These are phyloP conservation scores for Phlyctochytrium bullatum DNA, from an alignment of 192 early-diverging fungal species.

Conservation along the genomic window DNA sequence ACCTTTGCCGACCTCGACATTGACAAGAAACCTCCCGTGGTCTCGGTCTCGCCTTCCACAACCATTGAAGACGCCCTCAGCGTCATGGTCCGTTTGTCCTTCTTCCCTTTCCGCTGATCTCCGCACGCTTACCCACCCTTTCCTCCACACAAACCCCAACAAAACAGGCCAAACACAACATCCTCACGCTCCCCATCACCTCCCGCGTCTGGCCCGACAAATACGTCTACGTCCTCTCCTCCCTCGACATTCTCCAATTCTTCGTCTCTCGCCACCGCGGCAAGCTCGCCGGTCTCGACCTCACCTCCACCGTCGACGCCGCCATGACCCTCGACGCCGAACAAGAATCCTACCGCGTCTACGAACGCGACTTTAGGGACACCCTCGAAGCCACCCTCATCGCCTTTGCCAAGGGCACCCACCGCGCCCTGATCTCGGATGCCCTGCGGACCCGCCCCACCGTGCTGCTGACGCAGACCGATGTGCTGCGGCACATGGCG, in stretches of 20 bases:
- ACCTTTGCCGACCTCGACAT: slow-evolving; percentile 26
- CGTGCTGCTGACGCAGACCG: slow-evolving; percentile 62
- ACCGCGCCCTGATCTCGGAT: slow-evolving; percentile 59
- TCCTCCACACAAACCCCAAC: no score
- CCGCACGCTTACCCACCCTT: no score
- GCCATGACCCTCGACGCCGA: slow-evolving; percentile 36
- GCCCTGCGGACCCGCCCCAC: slow-evolving; percentile 22
- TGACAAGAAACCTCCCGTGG: slow-evolving; percentile 7
- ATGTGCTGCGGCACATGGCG: slow-evolving; percentile 52
- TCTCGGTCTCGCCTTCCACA: slow-evolving; percentile 38
- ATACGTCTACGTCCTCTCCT: slow-evolving; percentile 50
- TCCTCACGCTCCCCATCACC: slow-evolving; percentile 55
- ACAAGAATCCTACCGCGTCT: slow-evolving; percentile 43
- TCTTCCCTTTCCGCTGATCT: background rate
- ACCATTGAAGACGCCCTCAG: slow-evolving; percentile 49
- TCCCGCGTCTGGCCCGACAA: slow-evolving; percentile 42
- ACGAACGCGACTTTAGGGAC: slow-evolving; percentile 39
- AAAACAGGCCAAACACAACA: slow-evolving; percentile 34
- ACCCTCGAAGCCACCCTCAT: slow-evolving; percentile 38
- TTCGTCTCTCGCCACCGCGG: slow-evolving; percentile 12
- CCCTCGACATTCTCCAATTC: slow-evolving; percentile 48
- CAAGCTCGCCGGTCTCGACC: slow-evolving; percentile 7
- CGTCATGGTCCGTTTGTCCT: slow-evolving; percentile 26
- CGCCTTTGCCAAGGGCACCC: slow-evolving; percentile 54
- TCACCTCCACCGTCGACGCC: slow-evolving; percentile 15